These are phyloP conservation scores for Zygoascus tannicola DNA, from an alignment of 805 yeast species.

Conservation along the genomic window DNA sequence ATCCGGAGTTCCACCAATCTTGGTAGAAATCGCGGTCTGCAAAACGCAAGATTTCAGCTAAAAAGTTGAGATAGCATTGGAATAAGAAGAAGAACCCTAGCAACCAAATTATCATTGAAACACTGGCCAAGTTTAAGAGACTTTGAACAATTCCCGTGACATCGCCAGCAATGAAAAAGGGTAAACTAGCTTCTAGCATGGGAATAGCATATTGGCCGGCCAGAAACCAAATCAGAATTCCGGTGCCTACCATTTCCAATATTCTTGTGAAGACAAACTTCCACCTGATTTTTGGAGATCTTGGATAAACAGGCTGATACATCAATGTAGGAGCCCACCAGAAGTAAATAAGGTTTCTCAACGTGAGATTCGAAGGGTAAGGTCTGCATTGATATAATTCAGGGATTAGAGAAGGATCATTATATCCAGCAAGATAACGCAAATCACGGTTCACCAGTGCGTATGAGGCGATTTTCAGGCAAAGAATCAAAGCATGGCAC, in stretches of 20 bases:
- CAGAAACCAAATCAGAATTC: slow-evolving; percentile 30
- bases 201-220: slow-evolving; percentile 37
- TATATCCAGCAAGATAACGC: slow-evolving; percentile 25
- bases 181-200: slow-evolving; percentile 30
- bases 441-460: slow-evolving; percentile 38
- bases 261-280: slow-evolving; percentile 28
- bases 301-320: slow-evolving; percentile 41
- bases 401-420: slow-evolving; percentile 23
- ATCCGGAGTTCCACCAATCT: slow-evolving; percentile 45
- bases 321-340: slow-evolving; percentile 41
- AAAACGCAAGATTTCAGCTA: slow-evolving; percentile 37
- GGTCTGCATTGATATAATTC: slow-evolving; percentile 25
- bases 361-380: slow-evolving; percentile 35
- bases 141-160: slow-evolving; percentile 27
- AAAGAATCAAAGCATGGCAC: slow-evolving; percentile 32
- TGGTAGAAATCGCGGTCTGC: slow-evolving; percentile 39
- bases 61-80: slow-evolving; percentile 34
- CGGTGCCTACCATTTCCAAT: slow-evolving; percentile 29
- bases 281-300: slow-evolving; percentile 25
- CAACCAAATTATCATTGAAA: slow-evolving; percentile 37
- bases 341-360: slow-evolving; percentile 30
- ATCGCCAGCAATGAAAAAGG: slow-evolving; percentile 19
- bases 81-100: slow-evolving; percentile 35
- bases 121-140: slow-evolving; percentile 31
- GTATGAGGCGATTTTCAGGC: slow-evolving; percentile 35